Base-by-base conservation (phyloP, 495 filamentous ascomycete species). In the Xylaria longipes region DNA sequence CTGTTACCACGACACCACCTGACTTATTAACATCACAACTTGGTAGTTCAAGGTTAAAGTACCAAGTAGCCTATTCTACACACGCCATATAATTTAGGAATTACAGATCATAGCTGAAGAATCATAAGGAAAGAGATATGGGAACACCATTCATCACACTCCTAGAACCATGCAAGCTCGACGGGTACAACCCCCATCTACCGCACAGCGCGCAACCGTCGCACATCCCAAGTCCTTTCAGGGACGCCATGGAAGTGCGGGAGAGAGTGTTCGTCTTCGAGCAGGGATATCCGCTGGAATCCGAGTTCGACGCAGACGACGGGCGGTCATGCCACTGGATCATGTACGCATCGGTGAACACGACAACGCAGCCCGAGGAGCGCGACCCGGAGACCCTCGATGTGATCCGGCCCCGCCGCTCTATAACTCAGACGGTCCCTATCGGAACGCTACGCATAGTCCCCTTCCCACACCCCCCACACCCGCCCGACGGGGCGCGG, bases 291-390 rank as follows among this genome's bases (percentile, higher is more conserved):
- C 86, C 91, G 0, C 78, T 88, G 0, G 87, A 88, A 3, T 86
- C 87, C 74, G 95, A 98, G 75, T 84, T 92, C 75, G 95, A 98
- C 82, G 80, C 80, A 3, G 93, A 97, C 79, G 95, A 98, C 79
- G 25, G 82, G 2, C 87, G 93, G 9, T 89, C 88, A 71, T 94
- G 89, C 83, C 94, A 97, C 72, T 97, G 92, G 91, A 84, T 97
- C 37, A 81, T 90, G 35, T 97, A 94, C 81, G 88, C 87, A 48
- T 84, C 82, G 27, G 83, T 87, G 54, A 80, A 83, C 70, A 78
- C 71, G 48, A 80, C 79, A 25, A 75, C 77, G 39, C 62, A 70
- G 37, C 76, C 81, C 48, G 78, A 84, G 75, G 27, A 74, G 64
- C 74, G 74, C 54, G 78, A 83, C 72, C 73, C 78, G 5, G 20